Percentiles rank a stretch among this genome's conserved stretches.
phyloP scores from a whole-genome alignment of 495 filamentous ascomycete species.

The Cercophora scortea region DNA sequence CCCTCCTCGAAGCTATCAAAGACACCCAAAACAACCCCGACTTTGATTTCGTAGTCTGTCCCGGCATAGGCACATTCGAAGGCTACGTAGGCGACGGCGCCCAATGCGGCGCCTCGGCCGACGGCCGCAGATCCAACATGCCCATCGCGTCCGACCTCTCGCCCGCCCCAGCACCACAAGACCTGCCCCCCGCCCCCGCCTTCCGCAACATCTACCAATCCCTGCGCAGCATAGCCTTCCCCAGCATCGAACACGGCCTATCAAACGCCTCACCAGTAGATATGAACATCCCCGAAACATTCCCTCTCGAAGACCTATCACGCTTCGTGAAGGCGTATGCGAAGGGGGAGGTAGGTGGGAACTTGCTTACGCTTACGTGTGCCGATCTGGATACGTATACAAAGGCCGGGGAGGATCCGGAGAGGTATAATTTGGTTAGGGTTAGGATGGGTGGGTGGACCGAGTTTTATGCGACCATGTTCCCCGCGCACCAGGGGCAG shows the following conservation, averaged over 20 bases:
- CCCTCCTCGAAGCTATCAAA: not conserved
- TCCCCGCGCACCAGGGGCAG: not conserved
- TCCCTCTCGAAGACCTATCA: not conserved
- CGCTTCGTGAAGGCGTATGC: not conserved
- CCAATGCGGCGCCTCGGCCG: constrained; percentile 12
- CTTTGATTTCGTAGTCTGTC: constrained; percentile 15
- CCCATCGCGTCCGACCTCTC: constrained; percentile 19
- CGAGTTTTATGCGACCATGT: constrained; percentile 1
- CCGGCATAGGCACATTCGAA: constrained; percentile 17
- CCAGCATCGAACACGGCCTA: not conserved
- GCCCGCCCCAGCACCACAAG: constrained; percentile 4
- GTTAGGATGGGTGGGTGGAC: not conserved
- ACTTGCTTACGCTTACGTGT: not conserved
- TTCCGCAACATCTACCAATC: constrained; percentile 1
- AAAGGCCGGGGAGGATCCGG: not conserved
- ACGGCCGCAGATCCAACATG: constrained; percentile 14
- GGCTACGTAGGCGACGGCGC: constrained; percentile 16
- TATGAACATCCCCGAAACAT: not conserved
- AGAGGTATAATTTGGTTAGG: not conserved
- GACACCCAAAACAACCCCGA: not conserved
- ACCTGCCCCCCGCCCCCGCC: not conserved
- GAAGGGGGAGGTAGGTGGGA: not conserved
- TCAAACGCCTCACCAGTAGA: not conserved
- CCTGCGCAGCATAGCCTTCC: not conserved
- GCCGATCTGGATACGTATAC: not conserved